These are phyloP conservation scores for Lipomyces orientalis DNA, from an alignment of 805 yeast species.

Conservation along the genomic window DNA sequence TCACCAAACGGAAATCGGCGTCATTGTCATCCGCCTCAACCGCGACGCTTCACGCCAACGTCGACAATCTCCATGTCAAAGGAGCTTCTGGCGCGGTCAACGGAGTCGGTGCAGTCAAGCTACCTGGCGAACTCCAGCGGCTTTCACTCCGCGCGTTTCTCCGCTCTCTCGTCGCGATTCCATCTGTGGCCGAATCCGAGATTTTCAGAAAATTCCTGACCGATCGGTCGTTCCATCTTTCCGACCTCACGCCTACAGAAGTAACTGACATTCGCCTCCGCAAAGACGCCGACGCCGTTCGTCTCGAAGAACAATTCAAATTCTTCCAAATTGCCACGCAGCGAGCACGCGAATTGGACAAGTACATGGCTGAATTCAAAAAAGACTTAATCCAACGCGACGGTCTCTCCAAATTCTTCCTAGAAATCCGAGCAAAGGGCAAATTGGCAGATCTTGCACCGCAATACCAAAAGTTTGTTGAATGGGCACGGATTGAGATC, in stretches of 20 bases:
- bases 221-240: slow-evolving; percentile 46
- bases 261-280: slow-evolving; percentile 63
- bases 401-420: slow-evolving; percentile 66
- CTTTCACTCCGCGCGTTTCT: slow-evolving; percentile 79
- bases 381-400: slow-evolving; percentile 56
- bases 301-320: slow-evolving; percentile 65
- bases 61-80: slow-evolving; percentile 2
- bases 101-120: slow-evolving; percentile 36
- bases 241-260: slow-evolving; percentile 52
- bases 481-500: slow-evolving; percentile 81
- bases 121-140: slow-evolving; percentile 77
- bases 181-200: slow-evolving; percentile 60
- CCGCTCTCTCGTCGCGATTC: slow-evolving; percentile 56
- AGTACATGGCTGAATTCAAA: slow-evolving; percentile 65
- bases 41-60: background rate
- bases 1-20: slow-evolving; percentile 12
- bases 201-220: slow-evolving; percentile 61
- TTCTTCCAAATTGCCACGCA: slow-evolving; percentile 74
- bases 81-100: background rate
- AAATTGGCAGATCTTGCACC: slow-evolving; percentile 66
- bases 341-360: slow-evolving; percentile 60
- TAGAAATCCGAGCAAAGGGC: slow-evolving; percentile 64
- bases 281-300: slow-evolving; percentile 62
- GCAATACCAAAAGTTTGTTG: slow-evolving; percentile 69
- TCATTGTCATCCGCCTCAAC: slow-evolving; percentile 22